Evolutionary conservation across 1,139 yeast species (phyloP).

Genomic region (Scheffersomyces illinoinensis): DNA sequence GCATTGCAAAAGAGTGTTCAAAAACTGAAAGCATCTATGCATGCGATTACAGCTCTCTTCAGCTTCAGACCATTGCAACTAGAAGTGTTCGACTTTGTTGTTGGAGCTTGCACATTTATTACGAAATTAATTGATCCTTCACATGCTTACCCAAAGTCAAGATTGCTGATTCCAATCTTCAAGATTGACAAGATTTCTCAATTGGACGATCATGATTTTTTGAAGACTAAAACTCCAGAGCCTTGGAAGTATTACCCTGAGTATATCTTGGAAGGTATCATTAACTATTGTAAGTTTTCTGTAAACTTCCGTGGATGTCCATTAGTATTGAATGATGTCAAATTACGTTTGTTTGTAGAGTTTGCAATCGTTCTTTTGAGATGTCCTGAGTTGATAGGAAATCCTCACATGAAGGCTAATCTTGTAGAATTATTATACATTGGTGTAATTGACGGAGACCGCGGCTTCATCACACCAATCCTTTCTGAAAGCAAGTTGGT

Average conservation of each 20-base stretch:
- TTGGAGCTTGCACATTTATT: slow-evolving; percentile 74
- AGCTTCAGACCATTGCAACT: slow-evolving; percentile 54
- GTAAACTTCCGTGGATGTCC: slow-evolving; percentile 64
- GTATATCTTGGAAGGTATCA: slow-evolving; percentile 79
- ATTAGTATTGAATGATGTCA: slow-evolving; percentile 49
- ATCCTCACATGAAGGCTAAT: slow-evolving; percentile 89
- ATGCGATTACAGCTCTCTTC: slow-evolving; percentile 62
- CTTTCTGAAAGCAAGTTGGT: slow-evolving; percentile 68
- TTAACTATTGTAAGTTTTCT: slow-evolving; percentile 69
- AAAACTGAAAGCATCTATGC: slow-evolving; percentile 44
- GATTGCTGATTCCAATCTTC: slow-evolving; percentile 64
- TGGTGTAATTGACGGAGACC: slow-evolving; percentile 66
- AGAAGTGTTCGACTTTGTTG: slow-evolving; percentile 72
- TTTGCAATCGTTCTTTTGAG: slow-evolving; percentile 73
- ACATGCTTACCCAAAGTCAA: slow-evolving; percentile 59
- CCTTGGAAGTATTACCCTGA: slow-evolving; percentile 90
- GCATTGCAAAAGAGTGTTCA: slow-evolving; percentile 43
- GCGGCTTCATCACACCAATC: slow-evolving; percentile 73
- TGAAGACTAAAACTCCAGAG: slow-evolving; percentile 63
- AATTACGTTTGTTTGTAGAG: slow-evolving; percentile 64
- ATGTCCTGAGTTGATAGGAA: slow-evolving; percentile 83
- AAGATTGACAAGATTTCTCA: slow-evolving; percentile 49
- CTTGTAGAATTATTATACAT: slow-evolving; percentile 77
- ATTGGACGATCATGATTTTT: slow-evolving; percentile 69
- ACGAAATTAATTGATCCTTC: slow-evolving; percentile 71